Evolutionary conservation across 2,329 filamentous ascomycete genomes (phyloP).

Genomic region (Exophiala alcalophila): DNA sequence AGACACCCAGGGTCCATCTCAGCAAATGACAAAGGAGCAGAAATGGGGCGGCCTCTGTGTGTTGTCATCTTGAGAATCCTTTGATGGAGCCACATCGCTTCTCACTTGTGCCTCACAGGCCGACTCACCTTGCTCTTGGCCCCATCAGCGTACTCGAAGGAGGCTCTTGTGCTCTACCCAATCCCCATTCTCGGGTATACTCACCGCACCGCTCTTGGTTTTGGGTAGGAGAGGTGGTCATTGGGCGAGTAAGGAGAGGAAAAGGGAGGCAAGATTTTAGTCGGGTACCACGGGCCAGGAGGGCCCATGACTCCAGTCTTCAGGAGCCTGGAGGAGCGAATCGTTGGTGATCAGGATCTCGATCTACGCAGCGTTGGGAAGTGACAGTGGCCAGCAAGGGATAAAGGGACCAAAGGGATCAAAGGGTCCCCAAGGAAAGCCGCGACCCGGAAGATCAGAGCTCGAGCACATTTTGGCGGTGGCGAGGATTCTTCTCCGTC

Average conservation of each 20-base stretch:
- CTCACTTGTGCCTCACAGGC: too few relatives aligned
- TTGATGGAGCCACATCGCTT: neutral
- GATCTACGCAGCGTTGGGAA: conserved; percentile 10
- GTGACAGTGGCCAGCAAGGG: conserved; percentile 5
- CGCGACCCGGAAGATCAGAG: conserved; percentile 1
- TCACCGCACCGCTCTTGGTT: conserved; percentile 19
- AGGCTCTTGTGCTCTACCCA: too few relatives aligned
- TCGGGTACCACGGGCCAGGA: conserved; percentile 13
- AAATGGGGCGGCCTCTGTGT: conserved; percentile 10
- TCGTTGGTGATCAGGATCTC: conserved; percentile 17
- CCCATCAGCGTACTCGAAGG: too few relatives aligned
- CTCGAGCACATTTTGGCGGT: conserved; percentile 6
- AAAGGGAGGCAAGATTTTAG: conserved; percentile 3
- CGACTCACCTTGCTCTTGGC: too few relatives aligned
- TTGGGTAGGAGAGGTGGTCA: neutral
- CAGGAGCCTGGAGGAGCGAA: neutral
- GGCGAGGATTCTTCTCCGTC: conserved; percentile 14
- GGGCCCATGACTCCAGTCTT: too few relatives aligned
- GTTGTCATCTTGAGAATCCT: conserved; percentile 15
- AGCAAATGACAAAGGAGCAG: conserved; percentile 12
- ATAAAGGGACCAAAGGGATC: conserved; percentile 1
- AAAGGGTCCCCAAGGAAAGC: neutral
- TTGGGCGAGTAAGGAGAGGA: conserved; percentile 12
- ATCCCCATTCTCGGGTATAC: conserved; percentile 16
- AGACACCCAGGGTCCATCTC: conserved; percentile 5